Evolutionary conservation across 495 filamentous ascomycete species (phyloP).

Genomic region (Parathielavia hyrcaniae): DNA sequence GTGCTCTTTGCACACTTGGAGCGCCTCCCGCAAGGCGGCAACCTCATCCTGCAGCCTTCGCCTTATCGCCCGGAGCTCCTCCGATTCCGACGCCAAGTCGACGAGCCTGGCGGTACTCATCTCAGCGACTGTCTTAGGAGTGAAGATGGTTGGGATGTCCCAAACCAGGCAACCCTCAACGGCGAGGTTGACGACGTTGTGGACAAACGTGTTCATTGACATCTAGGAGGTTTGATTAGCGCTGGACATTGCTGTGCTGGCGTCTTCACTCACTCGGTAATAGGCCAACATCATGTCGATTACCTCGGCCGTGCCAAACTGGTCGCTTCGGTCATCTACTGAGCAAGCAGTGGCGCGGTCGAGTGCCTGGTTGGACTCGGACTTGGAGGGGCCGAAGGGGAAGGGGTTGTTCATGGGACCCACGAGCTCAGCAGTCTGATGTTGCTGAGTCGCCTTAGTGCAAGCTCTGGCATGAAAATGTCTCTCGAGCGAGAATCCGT

Average conservation of each 20-base stretch:
- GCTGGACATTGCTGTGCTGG: too few relatives aligned
- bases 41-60: background rate
- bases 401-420: background rate
- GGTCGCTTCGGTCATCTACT: background rate
- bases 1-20: slow-evolving; percentile 1
- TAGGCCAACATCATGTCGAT: slow-evolving; percentile 2
- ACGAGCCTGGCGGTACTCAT: slow-evolving; percentile 20
- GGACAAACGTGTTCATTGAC: slow-evolving; percentile 21
- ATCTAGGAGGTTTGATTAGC: slow-evolving; percentile 11
- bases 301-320: background rate
- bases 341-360: background rate
- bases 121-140: slow-evolving; percentile 9
- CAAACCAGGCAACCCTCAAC: slow-evolving; percentile 31
- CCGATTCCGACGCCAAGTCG: slow-evolving; percentile 22
- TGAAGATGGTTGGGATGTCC: slow-evolving; percentile 21
- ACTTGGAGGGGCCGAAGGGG: background rate
- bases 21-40: background rate
- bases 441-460: background rate
- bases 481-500: background rate
- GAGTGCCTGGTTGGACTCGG: background rate
- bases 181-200: slow-evolving; percentile 27
- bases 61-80: background rate
- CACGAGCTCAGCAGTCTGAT: background rate
- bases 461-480: background rate
- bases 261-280: background rate